Evolutionary conservation across 257 asterid genomes (phyloP).

Genomic region (Capsicum chinense): DNA sequence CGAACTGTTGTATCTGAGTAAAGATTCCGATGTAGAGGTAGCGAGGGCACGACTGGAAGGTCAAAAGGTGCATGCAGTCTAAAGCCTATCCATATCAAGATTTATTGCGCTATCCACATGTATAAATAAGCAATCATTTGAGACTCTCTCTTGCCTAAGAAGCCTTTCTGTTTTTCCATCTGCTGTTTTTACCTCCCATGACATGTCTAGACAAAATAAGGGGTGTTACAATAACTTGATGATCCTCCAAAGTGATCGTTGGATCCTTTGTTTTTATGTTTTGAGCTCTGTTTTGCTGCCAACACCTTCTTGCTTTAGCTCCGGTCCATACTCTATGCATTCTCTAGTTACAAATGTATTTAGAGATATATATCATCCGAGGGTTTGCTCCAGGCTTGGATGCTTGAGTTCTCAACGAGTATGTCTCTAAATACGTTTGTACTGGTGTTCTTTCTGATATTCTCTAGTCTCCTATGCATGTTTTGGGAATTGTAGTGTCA

Average conservation of each 20-base stretch:
- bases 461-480: background rate
- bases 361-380: background rate
- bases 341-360: background rate
- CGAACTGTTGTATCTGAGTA: conserved; percentile 24
- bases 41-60: background rate
- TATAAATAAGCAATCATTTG: conserved; percentile 1
- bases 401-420: background rate
- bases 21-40: background rate
- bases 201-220: conserved; percentile 1
- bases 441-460: background rate
- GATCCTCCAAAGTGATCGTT: background rate
- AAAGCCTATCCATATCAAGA: background rate
- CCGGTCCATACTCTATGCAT: background rate
- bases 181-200: background rate
- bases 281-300: background rate
- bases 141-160: background rate
- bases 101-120: background rate
- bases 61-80: background rate
- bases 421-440: background rate
- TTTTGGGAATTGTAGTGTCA: background rate
- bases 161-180: background rate
- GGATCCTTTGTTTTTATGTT: background rate
- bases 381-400: background rate
- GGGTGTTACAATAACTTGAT: conserved; percentile 1
- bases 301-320: background rate